phyloP scores from a whole-genome alignment of 2,329 filamentous ascomycete species.

The Coniochaeta sp. region DNA sequence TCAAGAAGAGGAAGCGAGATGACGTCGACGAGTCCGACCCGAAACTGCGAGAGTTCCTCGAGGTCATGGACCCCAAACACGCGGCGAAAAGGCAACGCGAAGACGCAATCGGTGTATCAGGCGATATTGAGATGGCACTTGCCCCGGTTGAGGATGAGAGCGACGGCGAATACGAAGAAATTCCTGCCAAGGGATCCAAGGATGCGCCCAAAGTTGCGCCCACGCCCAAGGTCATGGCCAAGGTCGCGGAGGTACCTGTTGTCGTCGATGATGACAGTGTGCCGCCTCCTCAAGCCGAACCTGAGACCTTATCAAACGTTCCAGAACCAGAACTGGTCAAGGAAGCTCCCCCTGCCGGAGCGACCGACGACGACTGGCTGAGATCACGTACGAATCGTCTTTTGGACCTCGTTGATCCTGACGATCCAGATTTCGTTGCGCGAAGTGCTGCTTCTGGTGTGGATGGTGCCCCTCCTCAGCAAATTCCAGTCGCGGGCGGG shows the following conservation, averaged over 20 bases:
- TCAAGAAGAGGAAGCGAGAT: slow-evolving; percentile 64
- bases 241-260: slow-evolving; percentile 8
- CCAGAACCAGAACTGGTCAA: background rate
- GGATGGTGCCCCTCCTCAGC: slow-evolving; percentile 8
- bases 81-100: slow-evolving; percentile 59
- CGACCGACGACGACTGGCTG: slow-evolving; percentile 85
- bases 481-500: slow-evolving; percentile 8
- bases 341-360: slow-evolving; percentile 19
- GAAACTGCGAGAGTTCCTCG: slow-evolving; percentile 80
- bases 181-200: slow-evolving; percentile 47
- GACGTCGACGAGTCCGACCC: slow-evolving; percentile 57
- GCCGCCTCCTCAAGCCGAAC: slow-evolving; percentile 3
- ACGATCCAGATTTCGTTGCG: slow-evolving; percentile 35
- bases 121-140: slow-evolving; percentile 14
- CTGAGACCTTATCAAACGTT: background rate
- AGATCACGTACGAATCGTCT: slow-evolving; percentile 81
- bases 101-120: slow-evolving; percentile 20
- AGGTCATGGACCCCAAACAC: slow-evolving; percentile 67
- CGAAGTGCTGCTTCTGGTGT: slow-evolving; percentile 13
- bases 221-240: background rate
- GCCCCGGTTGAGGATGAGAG: slow-evolving; percentile 43
- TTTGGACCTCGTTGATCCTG: slow-evolving; percentile 75
- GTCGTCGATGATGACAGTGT: background rate
- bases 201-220: slow-evolving; percentile 27
- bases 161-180: slow-evolving; percentile 68